Evolutionary conservation across 345 rosid species (phyloP), one percentile per base, ranked within the genome.

Genomic region (Balakata baccata): DNA sequence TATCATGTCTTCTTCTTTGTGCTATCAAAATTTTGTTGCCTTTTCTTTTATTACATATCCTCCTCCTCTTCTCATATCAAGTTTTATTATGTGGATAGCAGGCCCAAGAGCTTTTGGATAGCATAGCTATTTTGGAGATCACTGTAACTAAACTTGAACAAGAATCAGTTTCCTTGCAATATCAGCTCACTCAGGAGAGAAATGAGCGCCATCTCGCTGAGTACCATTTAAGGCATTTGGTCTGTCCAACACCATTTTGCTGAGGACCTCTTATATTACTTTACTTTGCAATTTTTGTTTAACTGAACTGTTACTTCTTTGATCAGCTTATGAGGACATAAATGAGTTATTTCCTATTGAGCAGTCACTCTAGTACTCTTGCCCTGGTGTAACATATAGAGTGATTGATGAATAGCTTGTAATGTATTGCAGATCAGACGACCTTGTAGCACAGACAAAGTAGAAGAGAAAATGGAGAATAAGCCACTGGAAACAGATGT

Each of bases 101-200:
- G 97, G 91, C 92, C 49, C 89, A 84, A 78, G 96, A 90, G 81
- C 88, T 93, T 71, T 68, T 91, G 78, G 96, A 87, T 72, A 81
- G 91, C 76, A 79, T 91, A 80, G 87, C 96, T 57, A 63, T 87
- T 79, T 75, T 90, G 52, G 94, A 91, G 83, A 84, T 81, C 75
- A 83, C 88, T 1, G 89, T 93, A 58, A 85, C 89, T 38, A 91
- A 91, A 83, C 98, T 93, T 39, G 97, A 93, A 78, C 84, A 89
- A 83, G 91, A 93, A 83, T 83, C 82, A 3, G 76, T 83, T 76
- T 70, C 91, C 62, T 84, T 91, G 83, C 87, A 89, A 70, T 85
- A 77, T 82, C 90, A 87, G 73, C 86, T 93, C 60, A 81, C 85
- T 85, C 98, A 91, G 79, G 98, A 93, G 82, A 93, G 88, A 79